Percentiles rank a stretch among this genome's conserved stretches.
Conservation (phyloP, 2,329 filamentous ascomycete species). For the Alternaria angustiovoidea region DNA sequence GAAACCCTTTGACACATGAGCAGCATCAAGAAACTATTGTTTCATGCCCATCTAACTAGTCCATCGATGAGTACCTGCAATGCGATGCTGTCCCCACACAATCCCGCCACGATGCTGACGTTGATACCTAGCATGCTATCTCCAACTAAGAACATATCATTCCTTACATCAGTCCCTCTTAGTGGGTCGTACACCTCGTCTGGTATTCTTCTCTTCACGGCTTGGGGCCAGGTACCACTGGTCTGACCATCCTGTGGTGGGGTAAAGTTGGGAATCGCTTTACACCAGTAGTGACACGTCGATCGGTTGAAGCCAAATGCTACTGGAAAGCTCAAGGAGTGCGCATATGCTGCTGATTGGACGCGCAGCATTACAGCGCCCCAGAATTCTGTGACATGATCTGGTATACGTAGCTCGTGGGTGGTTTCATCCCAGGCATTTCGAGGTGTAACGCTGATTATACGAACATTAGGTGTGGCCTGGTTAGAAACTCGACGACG, state of each 20-base stretch:
- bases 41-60: constrained; percentile 25
- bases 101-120: constrained; percentile 27
- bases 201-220: constrained; percentile 23
- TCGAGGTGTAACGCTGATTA: constrained; percentile 27
- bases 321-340: constrained; percentile 29
- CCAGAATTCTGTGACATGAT: constrained; percentile 16
- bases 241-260: constrained; percentile 17
- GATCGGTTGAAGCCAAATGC: constrained; percentile 31
- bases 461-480: constrained; percentile 24
- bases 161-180: constrained; percentile 22
- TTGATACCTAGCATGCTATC: constrained; percentile 27
- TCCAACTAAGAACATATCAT: constrained; percentile 31
- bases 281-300: constrained; percentile 37
- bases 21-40: not conserved
- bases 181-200: constrained; percentile 24
- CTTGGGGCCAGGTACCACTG: constrained; percentile 22
- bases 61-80: constrained; percentile 35
- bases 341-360: constrained; percentile 25
- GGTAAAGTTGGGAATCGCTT: constrained; percentile 18
- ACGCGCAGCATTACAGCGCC: constrained; percentile 28
- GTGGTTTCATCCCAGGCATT: constrained; percentile 23
- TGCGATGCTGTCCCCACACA: constrained; percentile 30
- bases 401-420: constrained; percentile 28
- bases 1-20: too few species aligned
- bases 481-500: constrained; percentile 27